Conservation (phyloP, 1,284 basidiomycete genomes). For the Tylopilus sp. region DNA sequence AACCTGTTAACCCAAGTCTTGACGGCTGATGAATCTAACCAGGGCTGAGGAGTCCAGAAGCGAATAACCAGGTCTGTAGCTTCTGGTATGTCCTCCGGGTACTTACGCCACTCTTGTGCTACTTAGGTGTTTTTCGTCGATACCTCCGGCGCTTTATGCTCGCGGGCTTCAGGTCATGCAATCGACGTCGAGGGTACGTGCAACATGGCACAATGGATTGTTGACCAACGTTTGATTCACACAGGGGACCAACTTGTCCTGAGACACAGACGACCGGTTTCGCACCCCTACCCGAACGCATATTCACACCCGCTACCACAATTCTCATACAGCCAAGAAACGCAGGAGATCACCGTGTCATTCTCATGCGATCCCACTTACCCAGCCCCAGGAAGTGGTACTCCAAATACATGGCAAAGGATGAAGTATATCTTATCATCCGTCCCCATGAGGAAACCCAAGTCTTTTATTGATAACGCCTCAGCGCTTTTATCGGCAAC, state of each 20-base stretch:
- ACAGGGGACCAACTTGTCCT: conserved; percentile 59
- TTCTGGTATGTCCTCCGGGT: background rate
- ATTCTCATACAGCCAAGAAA: conserved; percentile 57
- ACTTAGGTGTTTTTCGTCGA: conserved; percentile 77
- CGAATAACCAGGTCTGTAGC: conserved; percentile 66
- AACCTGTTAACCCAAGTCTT: conserved; percentile 1
- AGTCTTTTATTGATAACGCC: conserved; percentile 67
- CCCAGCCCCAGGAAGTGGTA: conserved; percentile 38
- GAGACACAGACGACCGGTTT: conserved; percentile 71
- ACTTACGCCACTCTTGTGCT: background rate
- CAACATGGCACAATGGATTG: background rate
- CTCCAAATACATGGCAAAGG: conserved; percentile 51
- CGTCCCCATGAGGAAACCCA: conserved; percentile 63
- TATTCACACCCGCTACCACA: conserved; percentile 74
- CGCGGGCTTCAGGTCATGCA: conserved; percentile 75
- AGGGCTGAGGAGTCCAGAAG: conserved; percentile 65
- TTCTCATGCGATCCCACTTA: conserved; percentile 65
- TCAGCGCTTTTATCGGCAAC: conserved; percentile 59
- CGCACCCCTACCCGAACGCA: conserved; percentile 69
- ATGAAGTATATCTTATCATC: conserved; percentile 62
- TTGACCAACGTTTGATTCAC: conserved; percentile 11
- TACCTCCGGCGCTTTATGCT: conserved; percentile 69
- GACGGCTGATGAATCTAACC: conserved; percentile 10
- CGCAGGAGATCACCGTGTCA: conserved; percentile 57
- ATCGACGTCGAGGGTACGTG: conserved; percentile 70